phyloP scores from a whole-genome alignment of 2,329 filamentous ascomycete species.

The Harringtonia lauricola region DNA sequence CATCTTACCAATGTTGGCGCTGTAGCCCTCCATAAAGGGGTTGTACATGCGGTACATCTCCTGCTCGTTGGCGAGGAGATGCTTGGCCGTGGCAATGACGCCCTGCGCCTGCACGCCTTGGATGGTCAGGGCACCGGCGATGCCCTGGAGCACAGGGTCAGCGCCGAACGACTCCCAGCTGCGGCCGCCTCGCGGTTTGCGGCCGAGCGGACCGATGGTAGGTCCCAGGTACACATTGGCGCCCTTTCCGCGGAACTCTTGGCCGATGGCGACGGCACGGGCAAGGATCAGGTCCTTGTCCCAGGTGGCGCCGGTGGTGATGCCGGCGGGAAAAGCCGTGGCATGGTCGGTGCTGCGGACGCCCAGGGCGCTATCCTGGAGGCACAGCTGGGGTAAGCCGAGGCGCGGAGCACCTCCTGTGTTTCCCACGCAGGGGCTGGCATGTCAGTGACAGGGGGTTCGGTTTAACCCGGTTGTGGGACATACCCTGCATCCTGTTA shows the following conservation, averaged over 20 bases:
- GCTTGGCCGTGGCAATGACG: slow-evolving; percentile 75
- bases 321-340: slow-evolving; percentile 70
- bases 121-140: slow-evolving; percentile 61
- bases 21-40: slow-evolving; percentile 40
- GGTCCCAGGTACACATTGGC: slow-evolving; percentile 62
- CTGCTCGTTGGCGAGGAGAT: slow-evolving; percentile 65
- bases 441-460: background rate
- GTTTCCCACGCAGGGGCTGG: slow-evolving; percentile 61
- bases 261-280: slow-evolving; percentile 55
- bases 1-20: slow-evolving; percentile 41
- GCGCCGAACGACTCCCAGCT: slow-evolving; percentile 67
- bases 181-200: slow-evolving; percentile 61
- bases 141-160: slow-evolving; percentile 61
- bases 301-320: slow-evolving; percentile 64
- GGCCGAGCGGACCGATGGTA: slow-evolving; percentile 57
- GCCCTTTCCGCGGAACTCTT: slow-evolving; percentile 64
- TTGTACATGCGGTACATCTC: slow-evolving; percentile 51
- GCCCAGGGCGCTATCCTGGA: slow-evolving; percentile 62
- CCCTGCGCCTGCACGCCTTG: slow-evolving; percentile 73
- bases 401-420: slow-evolving; percentile 60
- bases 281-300: slow-evolving; percentile 62
- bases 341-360: slow-evolving; percentile 63
- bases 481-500: too few species aligned
- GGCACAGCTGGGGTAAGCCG: slow-evolving; percentile 60
- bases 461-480: background rate